A percentile compares a stretch with the other conserved stretches of the same genome.
Evolutionary conservation across 2,329 filamentous ascomycete species (phyloP).

Genomic region (Dothideomycetes sp.): DNA sequence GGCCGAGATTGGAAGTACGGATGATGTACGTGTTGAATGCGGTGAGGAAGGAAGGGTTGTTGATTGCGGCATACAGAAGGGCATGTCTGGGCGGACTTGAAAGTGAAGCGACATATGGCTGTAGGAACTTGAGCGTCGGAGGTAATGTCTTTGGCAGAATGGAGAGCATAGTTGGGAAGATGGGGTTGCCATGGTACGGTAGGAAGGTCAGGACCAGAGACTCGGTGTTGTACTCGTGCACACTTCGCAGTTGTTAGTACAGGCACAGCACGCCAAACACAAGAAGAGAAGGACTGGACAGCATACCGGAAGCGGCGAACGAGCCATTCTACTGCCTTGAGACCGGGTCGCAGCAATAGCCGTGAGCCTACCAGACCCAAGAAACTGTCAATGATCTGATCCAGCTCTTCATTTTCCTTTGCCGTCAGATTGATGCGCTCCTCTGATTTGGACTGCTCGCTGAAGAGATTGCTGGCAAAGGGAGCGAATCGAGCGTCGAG

Average conservation of each 20-base stretch:
- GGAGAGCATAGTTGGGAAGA: slow-evolving; percentile 77
- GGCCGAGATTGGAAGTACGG: slow-evolving; percentile 58
- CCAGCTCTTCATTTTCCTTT: slow-evolving; percentile 71
- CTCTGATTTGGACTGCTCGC: slow-evolving; percentile 81
- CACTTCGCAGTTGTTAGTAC: slow-evolving; percentile 40
- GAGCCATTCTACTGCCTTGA: slow-evolving; percentile 92
- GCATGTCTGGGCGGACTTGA: slow-evolving; percentile 69
- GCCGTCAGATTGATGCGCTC: slow-evolving; percentile 78
- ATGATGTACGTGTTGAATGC: slow-evolving; percentile 71
- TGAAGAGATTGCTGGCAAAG: slow-evolving; percentile 76
- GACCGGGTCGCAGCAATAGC: slow-evolving; percentile 72
- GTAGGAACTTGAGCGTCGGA: slow-evolving; percentile 69
- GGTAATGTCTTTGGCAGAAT: slow-evolving; percentile 73
- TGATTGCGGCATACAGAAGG: slow-evolving; percentile 73
- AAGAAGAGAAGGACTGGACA: too few relatives aligned
- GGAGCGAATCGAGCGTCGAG: slow-evolving; percentile 69
- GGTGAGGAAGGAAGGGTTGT: slow-evolving; percentile 66
- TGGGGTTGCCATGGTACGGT: slow-evolving; percentile 78
- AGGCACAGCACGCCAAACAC: slow-evolving; percentile 11
- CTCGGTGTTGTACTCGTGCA: slow-evolving; percentile 83
- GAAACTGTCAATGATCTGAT: slow-evolving; percentile 71
- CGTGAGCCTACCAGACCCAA: slow-evolving; percentile 68
- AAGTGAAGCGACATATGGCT: slow-evolving; percentile 72
- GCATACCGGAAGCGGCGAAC: slow-evolving; percentile 79
- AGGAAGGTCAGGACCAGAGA: slow-evolving; percentile 76